These are phyloP conservation scores for Neopestalotiopsis sp. DNA, from an alignment of 2,329 filamentous ascomycete species.

Conservation along the genomic window DNA sequence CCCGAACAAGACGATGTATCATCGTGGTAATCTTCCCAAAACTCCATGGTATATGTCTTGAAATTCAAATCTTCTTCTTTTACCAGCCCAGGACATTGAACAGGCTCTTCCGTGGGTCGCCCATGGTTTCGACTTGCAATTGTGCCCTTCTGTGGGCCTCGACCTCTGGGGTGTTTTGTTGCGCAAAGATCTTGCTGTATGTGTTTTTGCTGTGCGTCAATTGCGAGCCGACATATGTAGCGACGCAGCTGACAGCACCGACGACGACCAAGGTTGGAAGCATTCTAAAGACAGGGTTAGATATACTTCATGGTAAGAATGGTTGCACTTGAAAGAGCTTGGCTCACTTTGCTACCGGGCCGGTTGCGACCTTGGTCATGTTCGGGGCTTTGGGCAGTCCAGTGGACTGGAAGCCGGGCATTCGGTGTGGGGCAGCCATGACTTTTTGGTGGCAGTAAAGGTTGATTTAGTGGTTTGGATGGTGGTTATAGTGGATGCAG, in stretches of 20 bases:
- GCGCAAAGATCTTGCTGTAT: constrained; percentile 36
- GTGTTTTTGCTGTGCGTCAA: constrained; percentile 26
- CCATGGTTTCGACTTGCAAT: constrained; percentile 32
- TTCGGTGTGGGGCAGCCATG: constrained; percentile 14
- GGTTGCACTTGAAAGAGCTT: neutral
- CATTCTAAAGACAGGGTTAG: constrained; percentile 1
- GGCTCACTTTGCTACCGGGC: constrained; percentile 8
- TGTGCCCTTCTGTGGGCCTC: constrained; percentile 30
- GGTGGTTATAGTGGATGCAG: neutral
- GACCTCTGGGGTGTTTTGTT: constrained; percentile 39
- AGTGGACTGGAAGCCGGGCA: constrained; percentile 10
- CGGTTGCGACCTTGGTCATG: constrained; percentile 7
- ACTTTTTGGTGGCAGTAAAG: neutral
- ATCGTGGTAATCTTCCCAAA: neutral
- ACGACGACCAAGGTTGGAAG: constrained; percentile 13
- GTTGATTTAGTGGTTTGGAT: too few species aligned
- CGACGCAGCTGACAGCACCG: constrained; percentile 26
- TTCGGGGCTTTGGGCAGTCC: neutral
- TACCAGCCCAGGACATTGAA: constrained; percentile 37
- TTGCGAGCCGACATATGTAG: constrained; percentile 31
- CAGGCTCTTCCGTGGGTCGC: constrained; percentile 37
- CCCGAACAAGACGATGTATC: neutral
- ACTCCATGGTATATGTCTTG: neutral
- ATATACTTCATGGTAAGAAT: neutral
- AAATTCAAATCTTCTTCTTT: neutral